Base-by-base conservation (phyloP, 192 early-diverging fungal species). In the Linnemannia elongata region DNA sequence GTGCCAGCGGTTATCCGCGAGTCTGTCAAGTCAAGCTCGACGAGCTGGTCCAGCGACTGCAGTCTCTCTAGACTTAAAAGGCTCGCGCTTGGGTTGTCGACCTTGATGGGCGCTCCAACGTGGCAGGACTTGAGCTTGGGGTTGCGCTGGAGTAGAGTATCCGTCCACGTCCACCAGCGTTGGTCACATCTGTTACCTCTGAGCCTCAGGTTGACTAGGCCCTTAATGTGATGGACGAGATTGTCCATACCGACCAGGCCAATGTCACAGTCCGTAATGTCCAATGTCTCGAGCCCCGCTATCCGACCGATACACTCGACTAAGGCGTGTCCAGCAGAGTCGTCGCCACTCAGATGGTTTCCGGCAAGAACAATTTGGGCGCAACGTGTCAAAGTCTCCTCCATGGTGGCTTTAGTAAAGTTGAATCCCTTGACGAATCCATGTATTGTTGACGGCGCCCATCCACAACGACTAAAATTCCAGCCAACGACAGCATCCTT, bases 111-210 rank as follows among this genome's bases (percentile, higher is more conserved):
- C 7, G 83, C 78, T 30, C 83, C 83, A 18, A 85, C 30, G 33
- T 74, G 57, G 45, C 73, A 80, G 1, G 38, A 47, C 68, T 68
- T 33, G 2, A 85, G 6, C 22, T 38, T 24, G 12, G 78, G 54
- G 54, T 80, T 85, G 33, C 35, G 33, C 12, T 30, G 52, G 38
- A 85, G 45, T 18, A 80, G 74, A 20, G 39, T 41, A 24, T 85
- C 83, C 74, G 79, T 80, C 78, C 83, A 85, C 55, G 76, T 69
- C 83, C 83, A 85, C 83, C 83, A 85, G 35, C 57, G 41, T 22
- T 68, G 54, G 24, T 80, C 83, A 9, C 54, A 44, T n/a, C 77
- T 57, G 38, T 85, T 85, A 20, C 83, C 83, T 12, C 72, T 54
- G 20, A 85, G 1, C 18, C 73, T 75, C 68, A 85, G 17, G 54